These are phyloP conservation scores for Caloboletus firmus DNA, from an alignment of 1,284 basidiomycete species.

Conservation along the genomic window DNA sequence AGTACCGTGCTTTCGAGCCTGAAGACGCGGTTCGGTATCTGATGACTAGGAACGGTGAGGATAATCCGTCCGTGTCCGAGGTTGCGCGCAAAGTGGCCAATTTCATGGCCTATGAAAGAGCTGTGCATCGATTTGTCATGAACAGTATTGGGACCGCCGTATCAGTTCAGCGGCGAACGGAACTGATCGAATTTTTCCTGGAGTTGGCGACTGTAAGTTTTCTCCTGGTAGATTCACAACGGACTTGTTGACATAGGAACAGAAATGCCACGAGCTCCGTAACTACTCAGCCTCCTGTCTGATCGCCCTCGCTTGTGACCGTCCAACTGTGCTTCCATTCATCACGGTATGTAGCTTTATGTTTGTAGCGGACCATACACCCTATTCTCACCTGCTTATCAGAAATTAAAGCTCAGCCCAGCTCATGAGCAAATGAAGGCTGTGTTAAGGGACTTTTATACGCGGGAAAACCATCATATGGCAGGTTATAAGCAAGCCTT, in stretches of 20 bases:
- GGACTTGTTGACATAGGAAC: conserved; percentile 4
- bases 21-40: conserved; percentile 43
- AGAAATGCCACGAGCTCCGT: conserved; percentile 45
- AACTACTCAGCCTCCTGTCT: conserved; percentile 45
- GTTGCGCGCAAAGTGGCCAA: conserved; percentile 27
- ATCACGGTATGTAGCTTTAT: conserved; percentile 19
- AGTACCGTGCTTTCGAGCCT: conserved; percentile 42
- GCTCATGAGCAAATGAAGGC: conserved; percentile 26
- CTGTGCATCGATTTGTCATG: conserved; percentile 42
- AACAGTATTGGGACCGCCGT: conserved; percentile 36
- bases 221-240: not conserved
- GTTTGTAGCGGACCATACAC: not conserved
- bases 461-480: conserved; percentile 36
- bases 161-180: conserved; percentile 20
- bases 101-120: conserved; percentile 40
- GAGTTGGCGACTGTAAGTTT: conserved; percentile 41
- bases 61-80: conserved; percentile 23
- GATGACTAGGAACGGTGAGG: conserved; percentile 29
- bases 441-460: conserved; percentile 29
- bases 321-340: conserved; percentile 36
- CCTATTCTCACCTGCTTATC: not conserved
- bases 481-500: conserved; percentile 40
- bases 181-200: conserved; percentile 43
- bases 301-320: conserved; percentile 39
- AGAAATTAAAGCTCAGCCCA: conserved; percentile 29